Conservation (phyloP, 805 yeast genomes). For the Ogataea saltuana region DNA sequence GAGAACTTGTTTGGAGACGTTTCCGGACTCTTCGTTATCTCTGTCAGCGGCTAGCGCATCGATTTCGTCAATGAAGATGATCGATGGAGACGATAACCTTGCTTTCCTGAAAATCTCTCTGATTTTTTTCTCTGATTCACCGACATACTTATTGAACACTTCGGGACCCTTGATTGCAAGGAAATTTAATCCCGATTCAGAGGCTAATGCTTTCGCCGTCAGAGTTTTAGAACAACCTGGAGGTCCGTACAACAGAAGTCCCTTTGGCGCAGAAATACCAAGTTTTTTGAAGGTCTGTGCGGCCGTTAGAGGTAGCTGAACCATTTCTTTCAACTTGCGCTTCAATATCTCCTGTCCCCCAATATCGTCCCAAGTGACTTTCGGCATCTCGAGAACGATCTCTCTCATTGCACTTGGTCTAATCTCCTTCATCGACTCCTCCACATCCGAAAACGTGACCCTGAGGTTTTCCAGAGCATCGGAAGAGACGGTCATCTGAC, state of each 20-base stretch:
- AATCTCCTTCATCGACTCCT: conserved; percentile 70
- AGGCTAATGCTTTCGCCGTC: conserved; percentile 93
- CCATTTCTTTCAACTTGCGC: conserved; percentile 80
- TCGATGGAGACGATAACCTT: conserved; percentile 89
- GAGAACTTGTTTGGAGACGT: conserved; percentile 79
- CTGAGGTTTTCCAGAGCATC: conserved; percentile 37
- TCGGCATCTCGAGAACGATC: conserved; percentile 90
- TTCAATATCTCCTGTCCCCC: conserved; percentile 92
- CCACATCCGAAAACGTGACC: conserved; percentile 60
- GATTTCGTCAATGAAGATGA: conserved; percentile 93
- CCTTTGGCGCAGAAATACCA: conserved; percentile 91
- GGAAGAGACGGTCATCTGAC: conserved; percentile 2
- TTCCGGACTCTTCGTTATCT: conserved; percentile 57
- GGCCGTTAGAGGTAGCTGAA: conserved; percentile 86
- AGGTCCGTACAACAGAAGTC: conserved; percentile 92
- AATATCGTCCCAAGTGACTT: conserved; percentile 89
- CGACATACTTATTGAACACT: conserved; percentile 88
- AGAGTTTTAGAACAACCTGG: conserved; percentile 97
- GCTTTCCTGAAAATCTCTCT: conserved; percentile 93
- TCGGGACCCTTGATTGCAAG: conserved; percentile 97
- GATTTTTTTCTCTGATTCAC: conserved; percentile 92
- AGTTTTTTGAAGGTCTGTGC: conserved; percentile 70
- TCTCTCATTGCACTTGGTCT: conserved; percentile 98
- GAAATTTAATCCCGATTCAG: conserved; percentile 92
- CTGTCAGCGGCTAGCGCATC: conserved; percentile 88